Evolutionary conservation across 2,329 filamentous ascomycete species (phyloP), one percentile per base, ranked within the genome.

Genomic region (Penicillium psychrosexuale): DNA sequence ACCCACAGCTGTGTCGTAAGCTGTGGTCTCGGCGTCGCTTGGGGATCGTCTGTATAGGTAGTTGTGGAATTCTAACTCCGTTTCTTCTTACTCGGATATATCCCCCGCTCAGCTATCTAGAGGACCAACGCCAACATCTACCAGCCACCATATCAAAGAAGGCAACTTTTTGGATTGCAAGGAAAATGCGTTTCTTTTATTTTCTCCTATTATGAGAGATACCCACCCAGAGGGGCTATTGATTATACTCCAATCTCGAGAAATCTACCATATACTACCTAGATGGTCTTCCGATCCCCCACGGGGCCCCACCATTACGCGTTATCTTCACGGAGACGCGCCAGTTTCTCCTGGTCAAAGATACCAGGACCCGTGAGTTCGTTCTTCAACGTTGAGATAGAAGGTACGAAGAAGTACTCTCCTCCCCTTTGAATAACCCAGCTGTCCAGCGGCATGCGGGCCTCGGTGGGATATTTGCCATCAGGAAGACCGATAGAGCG

Each of bases 391-490:
- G 67, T 63, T 19, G 65, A 50, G 39, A 79, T 71, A 2, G 74
- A 77, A 7, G 77, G 77, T 24, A 74, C 69, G 61, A 79, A 78
- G 67, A 78, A 78, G 51, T 79, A 79, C 53, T 78, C 77, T 5
- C 77, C 77, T 13, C 77, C 77, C 28, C 64, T 70, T 0, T 73
- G 68, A 33, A 75, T 61, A 3, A 78, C 76, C 71, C 77, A 78
- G 45, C 27, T 49, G 3, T 44, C 48, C 64, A 63, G 43, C 61
- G 58, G 66, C 58, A n/a, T 61, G 22, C n/a, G 70, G 40, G 59
- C 59, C 13, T 47, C 44, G 6, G 46, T 27, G 3, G 61, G 47
- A 2, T 56, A 51, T 4, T 51, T 48, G 6, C 59, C 61, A 51
- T 66, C 60, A 13, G 61, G 59, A 15, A 60, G 19, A 46, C 59